Conservation (phyloP, 2,329 filamentous ascomycete genomes). For the Camptophora hylomeconis region DNA sequence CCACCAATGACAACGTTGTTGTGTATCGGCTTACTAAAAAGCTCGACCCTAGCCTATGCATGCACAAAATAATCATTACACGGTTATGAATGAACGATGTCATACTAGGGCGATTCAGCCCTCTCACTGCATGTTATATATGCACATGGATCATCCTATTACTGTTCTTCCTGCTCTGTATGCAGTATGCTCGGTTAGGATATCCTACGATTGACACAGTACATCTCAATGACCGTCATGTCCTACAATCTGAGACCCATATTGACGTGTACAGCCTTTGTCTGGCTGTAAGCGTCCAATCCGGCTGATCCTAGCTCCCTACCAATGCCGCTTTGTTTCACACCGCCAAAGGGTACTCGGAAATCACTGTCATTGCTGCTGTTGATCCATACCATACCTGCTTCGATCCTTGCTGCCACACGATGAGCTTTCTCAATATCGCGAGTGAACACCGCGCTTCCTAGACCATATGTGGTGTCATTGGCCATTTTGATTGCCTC, state of each 20-base stretch:
- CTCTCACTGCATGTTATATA: too few relatives aligned
- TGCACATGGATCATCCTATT: too few relatives aligned
- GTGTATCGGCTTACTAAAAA: too few relatives aligned
- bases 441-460: conserved; percentile 29
- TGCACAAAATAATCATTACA: too few relatives aligned
- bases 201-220: too few relatives aligned
- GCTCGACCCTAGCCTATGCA: too few relatives aligned
- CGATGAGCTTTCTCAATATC: conserved; percentile 29
- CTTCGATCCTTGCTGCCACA: conserved; percentile 29
- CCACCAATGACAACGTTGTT: too few relatives aligned
- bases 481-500: conserved; percentile 28
- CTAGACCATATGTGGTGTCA: conserved; percentile 29
- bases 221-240: too few relatives aligned
- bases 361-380: conserved; percentile 30
- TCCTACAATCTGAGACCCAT: conserved; percentile 23
- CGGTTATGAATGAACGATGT: too few relatives aligned
- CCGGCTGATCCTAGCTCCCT: conserved; percentile 33
- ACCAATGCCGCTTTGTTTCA: conserved; percentile 38
- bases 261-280: conserved; percentile 30
- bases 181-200: too few relatives aligned
- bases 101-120: too few relatives aligned
- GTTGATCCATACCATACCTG: conserved; percentile 36
- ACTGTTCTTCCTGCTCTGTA: too few relatives aligned
- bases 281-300: conserved; percentile 27
- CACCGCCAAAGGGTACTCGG: conserved; percentile 29